These are phyloP conservation scores for Fonsecaea pedrosoi DNA, from an alignment of 2,329 filamentous ascomycete species.

Conservation along the genomic window DNA sequence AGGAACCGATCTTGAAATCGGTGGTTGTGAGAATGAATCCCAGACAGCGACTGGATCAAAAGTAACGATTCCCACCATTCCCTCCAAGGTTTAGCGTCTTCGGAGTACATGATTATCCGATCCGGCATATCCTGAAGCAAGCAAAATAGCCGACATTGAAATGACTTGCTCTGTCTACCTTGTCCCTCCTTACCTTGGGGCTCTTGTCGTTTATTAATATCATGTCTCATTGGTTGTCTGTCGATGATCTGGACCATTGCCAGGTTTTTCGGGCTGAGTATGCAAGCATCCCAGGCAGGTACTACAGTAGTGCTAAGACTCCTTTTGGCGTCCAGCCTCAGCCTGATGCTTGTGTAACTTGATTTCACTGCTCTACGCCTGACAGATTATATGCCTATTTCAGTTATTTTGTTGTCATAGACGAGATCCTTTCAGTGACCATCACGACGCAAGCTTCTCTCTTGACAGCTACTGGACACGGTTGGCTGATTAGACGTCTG, in stretches of 20 bases:
- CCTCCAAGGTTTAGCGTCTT: background rate
- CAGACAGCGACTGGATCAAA: background rate
- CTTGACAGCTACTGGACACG: background rate
- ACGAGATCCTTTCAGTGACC: background rate
- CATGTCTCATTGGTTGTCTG: background rate
- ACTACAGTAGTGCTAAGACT: background rate
- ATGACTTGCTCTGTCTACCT: background rate
- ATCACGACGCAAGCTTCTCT: background rate
- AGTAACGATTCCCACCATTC: background rate
- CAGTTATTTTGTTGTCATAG: background rate
- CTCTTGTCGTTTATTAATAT: background rate
- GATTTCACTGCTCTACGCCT: background rate
- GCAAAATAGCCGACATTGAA: background rate
- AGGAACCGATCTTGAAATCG: background rate
- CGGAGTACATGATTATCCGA: background rate
- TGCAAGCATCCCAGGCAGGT: background rate
- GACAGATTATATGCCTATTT: background rate
- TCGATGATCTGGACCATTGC: background rate
- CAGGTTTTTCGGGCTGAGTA: background rate
- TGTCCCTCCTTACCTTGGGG: background rate
- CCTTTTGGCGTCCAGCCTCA: background rate
- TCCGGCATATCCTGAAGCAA: background rate
- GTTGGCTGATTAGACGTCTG: background rate
- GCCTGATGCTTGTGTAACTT: background rate
- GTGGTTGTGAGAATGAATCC: background rate